Conservation (phyloP, 2,329 filamentous ascomycete species). For the Ceratocystis albifundus region DNA sequence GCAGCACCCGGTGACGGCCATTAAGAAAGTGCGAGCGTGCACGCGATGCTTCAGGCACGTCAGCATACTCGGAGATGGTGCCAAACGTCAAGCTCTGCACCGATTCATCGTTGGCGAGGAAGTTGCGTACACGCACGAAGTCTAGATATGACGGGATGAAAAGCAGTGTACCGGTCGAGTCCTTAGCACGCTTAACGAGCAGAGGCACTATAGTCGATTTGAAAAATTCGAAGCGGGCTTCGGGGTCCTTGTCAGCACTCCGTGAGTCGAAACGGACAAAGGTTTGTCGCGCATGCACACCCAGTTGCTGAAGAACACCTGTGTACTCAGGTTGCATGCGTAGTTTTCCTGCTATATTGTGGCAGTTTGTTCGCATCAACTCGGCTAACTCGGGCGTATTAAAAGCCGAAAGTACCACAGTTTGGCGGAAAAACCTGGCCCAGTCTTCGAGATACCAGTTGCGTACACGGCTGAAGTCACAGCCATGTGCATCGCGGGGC, state of each 20-base stretch:
- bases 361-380: slow-evolving; percentile 62
- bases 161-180: slow-evolving; percentile 60
- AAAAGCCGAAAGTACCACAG: slow-evolving; percentile 68
- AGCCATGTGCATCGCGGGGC: slow-evolving; percentile 79
- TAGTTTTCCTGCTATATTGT: slow-evolving; percentile 68
- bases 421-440: slow-evolving; percentile 71
- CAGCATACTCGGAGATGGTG: slow-evolving; percentile 78
- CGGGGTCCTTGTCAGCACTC: slow-evolving; percentile 54
- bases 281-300: slow-evolving; percentile 66
- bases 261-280: slow-evolving; percentile 73
- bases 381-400: slow-evolving; percentile 80
- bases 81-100: slow-evolving; percentile 54
- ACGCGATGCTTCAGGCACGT: slow-evolving; percentile 64
- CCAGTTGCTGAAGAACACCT: slow-evolving; percentile 62
- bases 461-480: slow-evolving; percentile 83
- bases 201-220: slow-evolving; percentile 66
- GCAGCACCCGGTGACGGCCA: slow-evolving; percentile 67
- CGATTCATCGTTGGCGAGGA: slow-evolving; percentile 62
- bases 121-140: slow-evolving; percentile 86
- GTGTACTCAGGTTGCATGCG: slow-evolving; percentile 56
- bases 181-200: slow-evolving; percentile 56
- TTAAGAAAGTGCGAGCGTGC: slow-evolving; percentile 78
- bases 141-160: slow-evolving; percentile 92
- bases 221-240: slow-evolving; percentile 86
- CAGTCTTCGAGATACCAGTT: slow-evolving; percentile 88